Evolutionary conservation across 106 monocot genomes (phyloP).

Genomic region (Dioscorea zingiberensis): DNA sequence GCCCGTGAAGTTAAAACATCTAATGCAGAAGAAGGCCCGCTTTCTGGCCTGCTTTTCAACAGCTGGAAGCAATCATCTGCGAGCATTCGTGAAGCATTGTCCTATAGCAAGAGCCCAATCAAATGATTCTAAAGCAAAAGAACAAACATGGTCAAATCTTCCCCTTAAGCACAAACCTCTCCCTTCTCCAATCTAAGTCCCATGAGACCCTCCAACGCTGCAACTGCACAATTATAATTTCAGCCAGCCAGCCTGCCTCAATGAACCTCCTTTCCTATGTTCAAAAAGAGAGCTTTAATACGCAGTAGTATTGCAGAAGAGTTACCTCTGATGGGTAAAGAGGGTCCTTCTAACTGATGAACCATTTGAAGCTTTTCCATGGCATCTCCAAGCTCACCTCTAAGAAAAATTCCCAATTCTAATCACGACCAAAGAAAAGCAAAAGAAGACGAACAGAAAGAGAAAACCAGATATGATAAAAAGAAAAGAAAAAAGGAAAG

Average conservation of each 20-base stretch:
- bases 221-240: constrained; percentile 60
- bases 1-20: constrained; percentile 26
- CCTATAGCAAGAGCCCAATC: constrained; percentile 34
- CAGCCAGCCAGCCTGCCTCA: neutral
- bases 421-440: neutral
- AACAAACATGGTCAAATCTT: neutral
- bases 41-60: constrained; percentile 22
- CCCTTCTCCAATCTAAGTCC: constrained; percentile 64
- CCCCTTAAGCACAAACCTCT: constrained; percentile 35
- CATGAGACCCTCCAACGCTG: constrained; percentile 63
- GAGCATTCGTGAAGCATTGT: constrained; percentile 33
- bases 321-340: constrained; percentile 51
- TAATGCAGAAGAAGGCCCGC: constrained; percentile 1
- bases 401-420: constrained; percentile 7
- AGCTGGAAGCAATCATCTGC: constrained; percentile 56
- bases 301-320: too few relatives aligned
- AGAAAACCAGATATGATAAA: too few relatives aligned
- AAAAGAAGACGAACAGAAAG: neutral
- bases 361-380: constrained; percentile 70
- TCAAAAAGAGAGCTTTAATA: too few relatives aligned
- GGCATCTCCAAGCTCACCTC: constrained; percentile 65
- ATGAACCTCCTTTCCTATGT: too few relatives aligned
- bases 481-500: neutral
- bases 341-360: constrained; percentile 24
- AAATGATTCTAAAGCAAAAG: constrained; percentile 10